Percentiles rank a stretch among this genome's conserved stretches.
Evolutionary conservation across 2,329 filamentous ascomycete genomes (phyloP).

Genomic region (Fonsecaea multimorphosa): DNA sequence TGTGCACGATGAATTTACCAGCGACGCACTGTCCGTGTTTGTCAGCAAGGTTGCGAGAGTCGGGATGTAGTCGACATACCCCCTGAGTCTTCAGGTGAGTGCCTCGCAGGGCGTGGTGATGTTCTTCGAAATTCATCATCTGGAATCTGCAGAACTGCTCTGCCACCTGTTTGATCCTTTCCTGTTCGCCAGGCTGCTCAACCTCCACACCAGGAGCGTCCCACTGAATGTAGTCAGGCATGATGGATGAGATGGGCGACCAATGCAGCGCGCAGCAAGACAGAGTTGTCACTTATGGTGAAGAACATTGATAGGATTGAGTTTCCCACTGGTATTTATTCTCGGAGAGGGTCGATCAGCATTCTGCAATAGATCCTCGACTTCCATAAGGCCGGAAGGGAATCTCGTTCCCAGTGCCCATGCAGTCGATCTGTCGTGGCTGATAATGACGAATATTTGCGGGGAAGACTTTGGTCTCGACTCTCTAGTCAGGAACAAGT

Average conservation of each 20-base stretch:
- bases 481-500: conserved; percentile 16
- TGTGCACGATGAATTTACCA: conserved; percentile 34
- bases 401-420: background rate
- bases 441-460: conserved; percentile 17
- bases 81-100: conserved; percentile 37
- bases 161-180: conserved; percentile 31
- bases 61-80: conserved; percentile 15
- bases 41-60: conserved; percentile 4
- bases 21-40: conserved; percentile 28
- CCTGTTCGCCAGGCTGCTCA: conserved; percentile 29
- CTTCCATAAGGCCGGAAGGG: background rate
- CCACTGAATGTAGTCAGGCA: conserved; percentile 21
- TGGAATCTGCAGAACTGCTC: conserved; percentile 35
- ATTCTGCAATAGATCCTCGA: background rate
- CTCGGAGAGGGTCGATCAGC: background rate
- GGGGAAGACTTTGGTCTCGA: conserved; percentile 15
- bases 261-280: background rate
- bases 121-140: conserved; percentile 38
- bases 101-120: conserved; percentile 32
- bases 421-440: background rate
- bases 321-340: background rate
- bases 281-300: background rate
- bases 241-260: background rate
- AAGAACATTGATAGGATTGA: background rate
- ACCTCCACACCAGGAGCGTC: conserved; percentile 31